Conservation (phyloP, 148 eudicot genomes). For the Vaccinium myrtillus region DNA sequence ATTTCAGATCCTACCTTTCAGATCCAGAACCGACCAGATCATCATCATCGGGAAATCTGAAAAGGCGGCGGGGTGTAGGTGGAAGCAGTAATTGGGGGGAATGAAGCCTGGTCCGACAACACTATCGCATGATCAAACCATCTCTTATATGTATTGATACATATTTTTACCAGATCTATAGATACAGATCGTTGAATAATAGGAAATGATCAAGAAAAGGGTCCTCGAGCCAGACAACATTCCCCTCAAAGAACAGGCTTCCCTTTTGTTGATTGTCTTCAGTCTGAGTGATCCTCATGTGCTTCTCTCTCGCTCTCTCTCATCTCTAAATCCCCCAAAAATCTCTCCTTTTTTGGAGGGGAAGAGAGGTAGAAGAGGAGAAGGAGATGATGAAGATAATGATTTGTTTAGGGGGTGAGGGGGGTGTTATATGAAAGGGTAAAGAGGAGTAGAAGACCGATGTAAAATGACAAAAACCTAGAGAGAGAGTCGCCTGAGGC, state of each 20-base stretch:
- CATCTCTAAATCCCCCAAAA: constrained; percentile 23
- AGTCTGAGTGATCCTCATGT: background rate
- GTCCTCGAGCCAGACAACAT: constrained; percentile 91
- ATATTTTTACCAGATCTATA: background rate
- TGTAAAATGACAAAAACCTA: constrained; percentile 17
- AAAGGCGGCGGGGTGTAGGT: background rate
- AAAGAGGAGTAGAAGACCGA: constrained; percentile 14
- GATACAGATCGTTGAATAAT: background rate
- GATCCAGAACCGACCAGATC: constrained; percentile 6
- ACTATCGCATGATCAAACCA: constrained; percentile 7
- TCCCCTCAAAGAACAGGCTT: constrained; percentile 56
- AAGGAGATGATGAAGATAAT: constrained; percentile 20
- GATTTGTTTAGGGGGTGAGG: constrained; percentile 25
- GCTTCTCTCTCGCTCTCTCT: constrained; percentile 1
- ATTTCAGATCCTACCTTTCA: constrained; percentile 8
- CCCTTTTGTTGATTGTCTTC: constrained; percentile 20
- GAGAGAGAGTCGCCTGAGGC: constrained; percentile 3
- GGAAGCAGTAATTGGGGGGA: constrained; percentile 46
- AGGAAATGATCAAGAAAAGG: constrained; percentile 11
- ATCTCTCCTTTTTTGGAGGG: constrained; percentile 43
- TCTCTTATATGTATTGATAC: background rate
- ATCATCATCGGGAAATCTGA: background rate
- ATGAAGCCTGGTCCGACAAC: constrained; percentile 73
- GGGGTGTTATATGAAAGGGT: constrained; percentile 27
- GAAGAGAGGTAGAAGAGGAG: constrained; percentile 6